A percentile compares a stretch with the other conserved stretches of the same genome.
Conservation (phyloP, 306 rosid species). For the Astragalus glycyphyllos region DNA sequence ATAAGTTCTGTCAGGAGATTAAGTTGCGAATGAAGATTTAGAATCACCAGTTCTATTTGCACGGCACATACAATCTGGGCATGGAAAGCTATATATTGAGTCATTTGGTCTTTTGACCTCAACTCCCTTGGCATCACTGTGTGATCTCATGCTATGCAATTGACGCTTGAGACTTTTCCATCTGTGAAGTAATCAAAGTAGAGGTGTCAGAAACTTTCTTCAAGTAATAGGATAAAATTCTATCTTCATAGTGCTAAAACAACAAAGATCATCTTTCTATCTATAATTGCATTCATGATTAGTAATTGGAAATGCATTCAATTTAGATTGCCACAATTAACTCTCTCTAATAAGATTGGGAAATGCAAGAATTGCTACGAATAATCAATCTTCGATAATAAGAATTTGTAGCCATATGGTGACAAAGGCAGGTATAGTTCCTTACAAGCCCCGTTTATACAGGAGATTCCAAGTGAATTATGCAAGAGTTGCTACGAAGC, state of each 20-base stretch:
- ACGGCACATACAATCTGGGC: slow-evolving; percentile 99
- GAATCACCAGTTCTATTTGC: slow-evolving; percentile 65
- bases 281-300: background rate
- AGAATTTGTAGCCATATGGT: background rate
- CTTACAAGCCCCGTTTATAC: slow-evolving; percentile 11
- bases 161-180: slow-evolving; percentile 93
- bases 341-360: background rate
- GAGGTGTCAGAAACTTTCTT: slow-evolving; percentile 25
- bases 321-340: background rate
- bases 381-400: slow-evolving; percentile 2
- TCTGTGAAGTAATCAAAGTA: slow-evolving; percentile 55
- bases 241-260: slow-evolving; percentile 1
- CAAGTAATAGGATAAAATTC: background rate
- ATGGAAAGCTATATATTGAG: slow-evolving; percentile 90
- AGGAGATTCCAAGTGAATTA: background rate
- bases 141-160: slow-evolving; percentile 76
- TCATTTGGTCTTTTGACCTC: slow-evolving; percentile 89
- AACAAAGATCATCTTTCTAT: slow-evolving; percentile 17
- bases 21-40: slow-evolving; percentile 54
- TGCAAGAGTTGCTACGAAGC: slow-evolving; percentile 5
- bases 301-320: background rate
- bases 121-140: slow-evolving; percentile 88
- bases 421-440: slow-evolving; percentile 25
- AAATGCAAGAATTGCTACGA: background rate
- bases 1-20: slow-evolving; percentile 52